phyloP scores from a whole-genome alignment of 306 rosid genomes.

The Prunus salicina region DNA sequence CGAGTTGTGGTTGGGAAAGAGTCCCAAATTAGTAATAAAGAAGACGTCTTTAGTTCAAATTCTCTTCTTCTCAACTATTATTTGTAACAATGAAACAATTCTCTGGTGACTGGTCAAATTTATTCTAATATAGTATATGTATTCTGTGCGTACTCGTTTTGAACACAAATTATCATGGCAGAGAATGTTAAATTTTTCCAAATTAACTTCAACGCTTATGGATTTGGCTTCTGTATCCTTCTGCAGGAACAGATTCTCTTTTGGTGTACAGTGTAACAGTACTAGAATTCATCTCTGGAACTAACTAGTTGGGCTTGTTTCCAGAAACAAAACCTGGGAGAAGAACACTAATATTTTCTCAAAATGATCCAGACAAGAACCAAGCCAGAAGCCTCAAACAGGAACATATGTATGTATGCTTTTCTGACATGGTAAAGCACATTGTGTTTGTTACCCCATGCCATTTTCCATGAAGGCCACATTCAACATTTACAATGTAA shows the following conservation, averaged over 20 bases:
- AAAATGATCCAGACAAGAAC: not conserved
- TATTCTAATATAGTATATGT: no score
- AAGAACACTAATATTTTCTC: not conserved
- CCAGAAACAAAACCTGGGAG: not conserved
- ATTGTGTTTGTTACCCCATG: not conserved
- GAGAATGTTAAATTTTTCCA: no score
- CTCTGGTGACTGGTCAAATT: no score
- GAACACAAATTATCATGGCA: no score
- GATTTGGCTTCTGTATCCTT: not conserved
- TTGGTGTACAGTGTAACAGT: not conserved
- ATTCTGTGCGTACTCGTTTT: no score
- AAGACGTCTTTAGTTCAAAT: no score
- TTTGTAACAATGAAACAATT: no score
- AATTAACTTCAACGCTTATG: not conserved
- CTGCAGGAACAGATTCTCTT: not conserved
- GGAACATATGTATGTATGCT: not conserved
- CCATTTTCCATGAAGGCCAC: not conserved
- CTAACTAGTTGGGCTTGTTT: not conserved
- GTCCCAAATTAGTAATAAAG: no score
- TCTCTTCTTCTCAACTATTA: no score
- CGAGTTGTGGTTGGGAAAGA: no score
- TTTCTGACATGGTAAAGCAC: not conserved
- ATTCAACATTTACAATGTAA: not conserved
- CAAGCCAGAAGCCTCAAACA: constrained; percentile 1
- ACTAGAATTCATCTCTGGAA: not conserved